A percentile compares a stretch with the other conserved stretches of the same genome.
These are phyloP conservation scores for Lepidium didymum DNA, from an alignment of 345 rosid species.

Conservation along the genomic window DNA sequence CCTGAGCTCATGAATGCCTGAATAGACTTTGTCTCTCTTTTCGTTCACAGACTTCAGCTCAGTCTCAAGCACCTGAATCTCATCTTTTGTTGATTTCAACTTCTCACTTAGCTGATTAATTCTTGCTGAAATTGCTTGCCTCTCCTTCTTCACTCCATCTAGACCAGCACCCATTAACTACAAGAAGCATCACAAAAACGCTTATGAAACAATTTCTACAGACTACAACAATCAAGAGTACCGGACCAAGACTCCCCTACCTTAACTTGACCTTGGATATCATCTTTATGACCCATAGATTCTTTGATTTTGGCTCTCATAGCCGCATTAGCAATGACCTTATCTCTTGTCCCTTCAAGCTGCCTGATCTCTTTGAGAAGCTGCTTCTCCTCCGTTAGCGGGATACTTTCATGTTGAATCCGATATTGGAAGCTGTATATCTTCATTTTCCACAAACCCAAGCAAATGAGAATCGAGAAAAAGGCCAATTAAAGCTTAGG, in stretches of 20 bases:
- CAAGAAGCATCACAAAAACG: not conserved
- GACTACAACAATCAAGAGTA: conserved; percentile 22
- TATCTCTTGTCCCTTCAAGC: conserved; percentile 89
- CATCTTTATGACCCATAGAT: conserved; percentile 79
- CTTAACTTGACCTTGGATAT: conserved; percentile 86
- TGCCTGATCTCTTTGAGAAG: conserved; percentile 78
- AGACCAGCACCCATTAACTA: conserved; percentile 86
- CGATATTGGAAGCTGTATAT: conserved; percentile 69
- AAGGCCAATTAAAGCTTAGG: not conserved
- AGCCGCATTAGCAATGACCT: conserved; percentile 80
- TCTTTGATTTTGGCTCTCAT: conserved; percentile 80
- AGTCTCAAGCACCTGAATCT: conserved; percentile 47
- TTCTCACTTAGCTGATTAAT: conserved; percentile 46
- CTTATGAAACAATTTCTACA: not conserved
- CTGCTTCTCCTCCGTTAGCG: conserved; percentile 89
- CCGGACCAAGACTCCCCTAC: conserved; percentile 37
- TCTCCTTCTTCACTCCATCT: conserved; percentile 86
- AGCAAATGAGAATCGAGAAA: conserved; percentile 8
- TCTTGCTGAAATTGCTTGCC: conserved; percentile 58
- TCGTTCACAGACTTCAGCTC: conserved; percentile 43
- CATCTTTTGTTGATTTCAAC: conserved; percentile 48
- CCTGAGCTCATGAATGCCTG: conserved; percentile 51
- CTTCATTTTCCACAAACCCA: conserved; percentile 38
- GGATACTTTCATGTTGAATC: conserved; percentile 91
- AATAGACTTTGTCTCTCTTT: conserved; percentile 57